A percentile compares a stretch with the other conserved stretches of the same genome.
Evolutionary conservation across 176 grass and related monocot genomes (phyloP).

Genomic region (Tillandsia leiboldiana): DNA sequence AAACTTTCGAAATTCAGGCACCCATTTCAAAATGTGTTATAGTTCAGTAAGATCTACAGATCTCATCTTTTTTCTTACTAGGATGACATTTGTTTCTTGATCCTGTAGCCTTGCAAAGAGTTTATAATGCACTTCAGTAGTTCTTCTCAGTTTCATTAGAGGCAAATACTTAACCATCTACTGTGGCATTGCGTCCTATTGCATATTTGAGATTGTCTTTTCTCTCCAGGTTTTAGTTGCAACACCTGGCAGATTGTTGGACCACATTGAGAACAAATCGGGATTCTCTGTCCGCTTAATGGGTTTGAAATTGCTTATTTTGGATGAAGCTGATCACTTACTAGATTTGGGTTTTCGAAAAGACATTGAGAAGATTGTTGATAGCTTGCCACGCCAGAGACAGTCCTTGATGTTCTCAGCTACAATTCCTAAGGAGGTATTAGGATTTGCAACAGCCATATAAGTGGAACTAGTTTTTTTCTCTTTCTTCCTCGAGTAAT

Average conservation of each 20-base stretch:
- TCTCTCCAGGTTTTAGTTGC: conserved; percentile 75
- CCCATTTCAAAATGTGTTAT: too few relatives aligned
- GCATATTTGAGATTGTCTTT: conserved; percentile 3
- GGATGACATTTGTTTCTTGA: not conserved
- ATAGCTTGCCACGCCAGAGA: conserved; percentile 84
- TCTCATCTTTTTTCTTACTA: not conserved
- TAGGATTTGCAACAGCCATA: not conserved
- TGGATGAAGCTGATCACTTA: conserved; percentile 99
- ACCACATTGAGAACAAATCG: conserved; percentile 94
- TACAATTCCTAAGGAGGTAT: conserved; percentile 93
- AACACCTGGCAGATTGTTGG: conserved; percentile 79
- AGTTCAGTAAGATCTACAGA: too few relatives aligned
- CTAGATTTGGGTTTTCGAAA: conserved; percentile 85
- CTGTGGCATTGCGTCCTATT: not conserved
- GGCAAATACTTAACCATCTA: not conserved
- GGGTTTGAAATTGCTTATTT: conserved; percentile 88
- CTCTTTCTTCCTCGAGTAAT: not conserved
- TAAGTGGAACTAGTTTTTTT: conserved; percentile 5
- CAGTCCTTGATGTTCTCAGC: conserved; percentile 84
- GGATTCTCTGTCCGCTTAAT: conserved; percentile 88
- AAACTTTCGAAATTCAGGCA: too few relatives aligned
- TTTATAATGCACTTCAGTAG: not conserved
- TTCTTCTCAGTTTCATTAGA: not conserved
- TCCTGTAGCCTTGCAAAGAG: not conserved
- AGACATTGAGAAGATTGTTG: conserved; percentile 93